Evolutionary conservation across 495 filamentous ascomycete genomes (phyloP), one percentile per base, ranked within the genome.

Genomic region (Clohesyomyces aquaticus): DNA sequence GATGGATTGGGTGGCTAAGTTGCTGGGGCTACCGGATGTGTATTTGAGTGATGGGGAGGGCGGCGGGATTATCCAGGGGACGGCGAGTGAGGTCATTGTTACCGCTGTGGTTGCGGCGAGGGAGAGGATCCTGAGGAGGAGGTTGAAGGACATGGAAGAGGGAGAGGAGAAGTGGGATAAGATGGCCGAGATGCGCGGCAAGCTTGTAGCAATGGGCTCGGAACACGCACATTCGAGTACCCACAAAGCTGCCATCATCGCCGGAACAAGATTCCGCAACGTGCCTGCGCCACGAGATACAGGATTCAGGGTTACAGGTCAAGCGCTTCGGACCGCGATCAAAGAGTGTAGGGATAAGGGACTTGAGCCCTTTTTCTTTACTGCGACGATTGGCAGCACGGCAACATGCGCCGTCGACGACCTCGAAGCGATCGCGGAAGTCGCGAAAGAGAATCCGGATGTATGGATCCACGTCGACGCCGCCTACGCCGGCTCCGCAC

Each of bases 381-480:
- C 90, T 0, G 82, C 87, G n/a, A 94, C 87, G 8, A 76, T 97
- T 32, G 94, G 94, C 38, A 94, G 91, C 0, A 98, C 94, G 3
- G 85, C 88, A 48, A 90, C 91, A 0, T 97, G 94, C 74, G 90
- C 90, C 3, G 78, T 93, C 28, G 94, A 98, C 77, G 84, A 88
- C 42, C 89, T 95, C 67, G 78, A 75, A 0, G 87, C 87, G 49
- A 87, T 97, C 71, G 83, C 83, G 21, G 78, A 80, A 1, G 81
- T 88, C 2, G 76, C 89, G 26, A 76, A 79, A 38, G 87, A 88
- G 57, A 82, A 84, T 53, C 83, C 82, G 8, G 76, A 84, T 51
- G 81, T 92, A 38, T 98, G 94, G 94, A 87, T 96, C 28, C 94
- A 98, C 73, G 84, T 97, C n/a, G 94, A 97, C 77, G 94, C 91